Percentiles rank a stretch among this genome's conserved stretches.
Evolutionary conservation across 805 yeast species (phyloP).

Genomic region (Candida saitoana): DNA sequence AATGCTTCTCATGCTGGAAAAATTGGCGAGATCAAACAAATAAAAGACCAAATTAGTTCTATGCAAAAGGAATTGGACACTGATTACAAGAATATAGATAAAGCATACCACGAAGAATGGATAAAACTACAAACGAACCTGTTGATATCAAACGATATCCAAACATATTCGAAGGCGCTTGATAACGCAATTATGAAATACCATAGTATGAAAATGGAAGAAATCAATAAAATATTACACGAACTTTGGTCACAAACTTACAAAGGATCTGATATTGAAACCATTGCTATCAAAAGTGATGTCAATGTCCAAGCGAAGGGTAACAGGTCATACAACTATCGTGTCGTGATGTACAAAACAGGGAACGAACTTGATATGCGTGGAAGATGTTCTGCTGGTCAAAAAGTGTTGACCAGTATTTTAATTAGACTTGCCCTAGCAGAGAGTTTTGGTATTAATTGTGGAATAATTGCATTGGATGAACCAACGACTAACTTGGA

Average conservation of each 20-base stretch:
- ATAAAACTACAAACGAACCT: conserved; percentile 71
- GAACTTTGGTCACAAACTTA: conserved; percentile 94
- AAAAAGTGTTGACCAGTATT: conserved; percentile 88
- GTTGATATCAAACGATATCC: conserved; percentile 75
- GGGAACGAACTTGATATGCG: conserved; percentile 95
- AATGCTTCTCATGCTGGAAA: conserved; percentile 69
- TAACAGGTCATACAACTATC: conserved; percentile 76
- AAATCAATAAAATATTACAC: conserved; percentile 80
- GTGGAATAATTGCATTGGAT: conserved; percentile 94
- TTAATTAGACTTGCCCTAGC: conserved; percentile 88
- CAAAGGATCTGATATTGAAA: conserved; percentile 91
- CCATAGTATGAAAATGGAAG: conserved; percentile 88
- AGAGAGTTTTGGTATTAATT: conserved; percentile 90
- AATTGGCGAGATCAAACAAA: conserved; percentile 80
- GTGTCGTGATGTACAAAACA: conserved; percentile 93
- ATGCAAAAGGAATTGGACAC: conserved; percentile 57
- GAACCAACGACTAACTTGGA: conserved; percentile 98
- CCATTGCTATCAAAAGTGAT: conserved; percentile 82
- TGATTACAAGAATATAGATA: conserved; percentile 69
- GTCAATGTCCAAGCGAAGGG: conserved; percentile 48
- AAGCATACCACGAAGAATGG: conserved; percentile 63
- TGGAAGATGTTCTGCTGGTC: conserved; percentile 98
- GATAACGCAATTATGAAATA: conserved; percentile 92
- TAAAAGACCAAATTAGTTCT: conserved; percentile 62
- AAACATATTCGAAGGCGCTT: conserved; percentile 75